A percentile compares a stretch with the other conserved stretches of the same genome.
Conservation (phyloP, 2,329 filamentous ascomycete species). For the Colletotrichum caudatum region DNA sequence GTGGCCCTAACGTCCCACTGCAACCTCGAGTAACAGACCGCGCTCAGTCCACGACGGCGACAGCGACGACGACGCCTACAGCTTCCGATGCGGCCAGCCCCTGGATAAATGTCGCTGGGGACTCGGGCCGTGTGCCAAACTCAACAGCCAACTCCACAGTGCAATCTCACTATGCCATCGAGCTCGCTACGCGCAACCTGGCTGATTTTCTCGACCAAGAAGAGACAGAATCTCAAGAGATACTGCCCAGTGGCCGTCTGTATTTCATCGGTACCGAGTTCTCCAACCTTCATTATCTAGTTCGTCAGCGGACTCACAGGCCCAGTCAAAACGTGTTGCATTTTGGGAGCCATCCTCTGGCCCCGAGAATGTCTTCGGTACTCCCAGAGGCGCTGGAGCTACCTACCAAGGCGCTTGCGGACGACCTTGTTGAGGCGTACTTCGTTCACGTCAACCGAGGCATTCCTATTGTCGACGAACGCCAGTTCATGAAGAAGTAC, state of each 20-base stretch:
- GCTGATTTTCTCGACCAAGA: constrained; percentile 64
- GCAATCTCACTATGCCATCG: constrained; percentile 46
- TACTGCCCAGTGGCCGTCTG: constrained; percentile 60
- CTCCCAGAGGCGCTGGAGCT: constrained; percentile 61
- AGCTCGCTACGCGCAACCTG: constrained; percentile 59
- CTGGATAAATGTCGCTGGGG: constrained; percentile 10
- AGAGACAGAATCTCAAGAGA: constrained; percentile 57
- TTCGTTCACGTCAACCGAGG: constrained; percentile 63
- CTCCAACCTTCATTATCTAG: constrained; percentile 67
- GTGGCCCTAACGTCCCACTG: constrained; percentile 52
- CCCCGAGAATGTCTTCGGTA: constrained; percentile 56
- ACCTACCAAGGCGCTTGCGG: constrained; percentile 60
- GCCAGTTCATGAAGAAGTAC: constrained; percentile 64
- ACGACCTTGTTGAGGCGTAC: constrained; percentile 63
- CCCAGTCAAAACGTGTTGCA: constrained; percentile 48
- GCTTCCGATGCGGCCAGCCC: constrained; percentile 41
- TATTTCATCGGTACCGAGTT: constrained; percentile 68
- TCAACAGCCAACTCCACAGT: constrained; percentile 7
- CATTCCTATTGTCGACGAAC: constrained; percentile 65
- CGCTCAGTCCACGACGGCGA: constrained; percentile 45
- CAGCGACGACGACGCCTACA: constrained; percentile 43
- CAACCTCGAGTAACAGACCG: constrained; percentile 55
- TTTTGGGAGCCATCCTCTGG: constrained; percentile 50
- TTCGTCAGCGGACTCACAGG: constrained; percentile 57
- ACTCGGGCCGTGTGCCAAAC: constrained; percentile 12